Base-by-base conservation (phyloP, 2,329 filamentous ascomycete genomes). In the Hortaea werneckii region DNA sequence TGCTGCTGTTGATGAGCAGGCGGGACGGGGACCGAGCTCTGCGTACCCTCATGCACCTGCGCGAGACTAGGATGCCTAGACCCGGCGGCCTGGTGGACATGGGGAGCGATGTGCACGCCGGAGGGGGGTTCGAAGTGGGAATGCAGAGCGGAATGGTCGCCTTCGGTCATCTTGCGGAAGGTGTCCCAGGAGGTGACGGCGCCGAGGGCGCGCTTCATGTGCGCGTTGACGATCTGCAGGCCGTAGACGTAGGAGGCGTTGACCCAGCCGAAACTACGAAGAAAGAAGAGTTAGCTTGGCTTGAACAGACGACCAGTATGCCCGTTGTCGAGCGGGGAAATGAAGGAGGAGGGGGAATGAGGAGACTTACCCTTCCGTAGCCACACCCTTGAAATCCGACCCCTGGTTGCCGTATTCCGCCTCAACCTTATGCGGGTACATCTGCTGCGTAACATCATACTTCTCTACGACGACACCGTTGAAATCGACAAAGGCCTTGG, bases 321-420 rank as follows among this genome's bases (percentile, higher is more conserved):
- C 2, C 20, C 20, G 2, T 2, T 20, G 20, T 20, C 20, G 20
- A 20, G 20, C 20, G 20, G 20, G 20, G 2, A 20, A 35, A n/a
- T 9, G n/a, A 9, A 37, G 8, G 13, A 4, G 20, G 20, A 39
- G 13, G 37, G 11, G 13, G 11, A 8, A 13, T 5, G 8, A 27
- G 10, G 1, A 29, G 37, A 80, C 85, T 77, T 72, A 95, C 87
- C 90, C 90, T 79, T 96, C 90, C 57, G 87, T 87, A 44, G 90
- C 87, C 56, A 95, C 89, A 35, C 90, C 90, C 70, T 94, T 94
- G 71, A 96, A 95, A 63, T 95, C 87, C 42, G 85, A 73, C 2
- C 92, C 92, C 66, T 98, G 92, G 66, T 98, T 98, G 5, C 92
- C 92, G 62, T 98, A 98, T 68, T 98, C 92, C 48, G 90, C 92